phyloP scores from a whole-genome alignment of 2,329 filamentous ascomycete species.

The Neonectria neomacrospora region DNA sequence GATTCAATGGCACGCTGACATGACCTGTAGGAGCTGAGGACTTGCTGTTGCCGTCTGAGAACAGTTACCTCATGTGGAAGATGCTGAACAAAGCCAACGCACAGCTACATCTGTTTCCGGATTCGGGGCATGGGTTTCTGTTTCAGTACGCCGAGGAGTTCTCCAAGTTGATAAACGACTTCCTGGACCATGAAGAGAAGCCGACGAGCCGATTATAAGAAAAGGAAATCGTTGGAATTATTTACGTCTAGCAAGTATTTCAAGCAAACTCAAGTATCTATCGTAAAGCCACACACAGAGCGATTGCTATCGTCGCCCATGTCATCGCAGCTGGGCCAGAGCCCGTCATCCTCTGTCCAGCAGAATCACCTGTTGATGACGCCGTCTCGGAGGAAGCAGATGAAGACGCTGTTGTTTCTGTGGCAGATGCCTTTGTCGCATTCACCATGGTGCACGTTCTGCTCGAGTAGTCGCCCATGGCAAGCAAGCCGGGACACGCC shows the following conservation, averaged over 20 bases:
- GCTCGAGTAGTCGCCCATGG: conserved; percentile 6
- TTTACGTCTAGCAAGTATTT: not conserved
- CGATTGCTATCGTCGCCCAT: not conserved
- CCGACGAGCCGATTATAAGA: conserved; percentile 34
- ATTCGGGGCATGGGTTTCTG: conserved; percentile 52
- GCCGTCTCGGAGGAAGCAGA: not conserved
- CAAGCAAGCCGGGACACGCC: not conserved
- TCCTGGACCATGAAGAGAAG: conserved; percentile 38
- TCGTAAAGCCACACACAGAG: not conserved
- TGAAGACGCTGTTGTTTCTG: not conserved
- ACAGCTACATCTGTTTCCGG: conserved; percentile 50
- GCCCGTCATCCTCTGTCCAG: not conserved
- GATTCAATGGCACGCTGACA: conserved; percentile 4
- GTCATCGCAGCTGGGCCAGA: not conserved
- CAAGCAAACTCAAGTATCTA: not conserved
- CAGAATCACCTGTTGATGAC: not conserved
- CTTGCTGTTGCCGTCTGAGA: conserved; percentile 50
- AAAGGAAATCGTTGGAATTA: not conserved
- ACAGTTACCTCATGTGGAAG: conserved; percentile 53
- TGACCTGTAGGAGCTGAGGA: conserved; percentile 47
- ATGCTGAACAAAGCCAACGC: conserved; percentile 47
- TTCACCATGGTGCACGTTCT: conserved; percentile 4
- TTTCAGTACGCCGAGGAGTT: conserved; percentile 50
- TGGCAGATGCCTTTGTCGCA: conserved; percentile 4
- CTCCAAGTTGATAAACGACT: conserved; percentile 48